These are phyloP conservation scores for Plectosphaerella sp. DNA, from an alignment of 2,329 filamentous ascomycete species.

Conservation along the genomic window DNA sequence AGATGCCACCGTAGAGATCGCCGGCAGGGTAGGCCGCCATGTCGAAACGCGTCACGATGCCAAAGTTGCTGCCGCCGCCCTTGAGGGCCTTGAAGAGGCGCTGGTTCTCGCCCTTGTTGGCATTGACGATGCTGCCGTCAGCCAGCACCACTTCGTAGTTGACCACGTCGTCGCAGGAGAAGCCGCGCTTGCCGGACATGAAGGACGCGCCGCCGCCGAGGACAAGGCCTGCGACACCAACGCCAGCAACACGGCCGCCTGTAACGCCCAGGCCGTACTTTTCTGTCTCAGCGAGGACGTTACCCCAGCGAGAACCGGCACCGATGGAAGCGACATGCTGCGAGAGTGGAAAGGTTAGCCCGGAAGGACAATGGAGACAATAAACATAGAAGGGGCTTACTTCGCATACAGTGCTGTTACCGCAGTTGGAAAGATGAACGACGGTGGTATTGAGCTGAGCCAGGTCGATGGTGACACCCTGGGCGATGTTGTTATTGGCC, in stretches of 20 bases:
- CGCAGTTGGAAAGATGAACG: conserved; percentile 1
- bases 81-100: conserved; percentile 40
- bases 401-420: no score
- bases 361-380: no score
- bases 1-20: neutral
- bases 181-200: conserved; percentile 20
- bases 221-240: conserved; percentile 22
- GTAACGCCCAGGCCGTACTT: neutral
- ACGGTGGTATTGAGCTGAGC: conserved; percentile 19
- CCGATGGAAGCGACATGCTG: conserved; percentile 1
- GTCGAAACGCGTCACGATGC: conserved; percentile 24
- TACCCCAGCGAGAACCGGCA: conserved; percentile 3
- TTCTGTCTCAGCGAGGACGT: conserved; percentile 1
- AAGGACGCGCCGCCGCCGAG: conserved; percentile 20
- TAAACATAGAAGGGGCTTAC: no score
- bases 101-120: conserved; percentile 24
- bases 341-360: neutral
- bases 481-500: conserved; percentile 33
- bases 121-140: conserved; percentile 32
- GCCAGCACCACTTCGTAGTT: conserved; percentile 39
- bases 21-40: neutral
- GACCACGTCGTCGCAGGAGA: conserved; percentile 32
- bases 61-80: conserved; percentile 44
- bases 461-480: conserved; percentile 34
- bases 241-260: conserved; percentile 9